Evolutionary conservation across 2,329 filamentous ascomycete genomes (phyloP).

Genomic region (Meredithiella fracta): DNA sequence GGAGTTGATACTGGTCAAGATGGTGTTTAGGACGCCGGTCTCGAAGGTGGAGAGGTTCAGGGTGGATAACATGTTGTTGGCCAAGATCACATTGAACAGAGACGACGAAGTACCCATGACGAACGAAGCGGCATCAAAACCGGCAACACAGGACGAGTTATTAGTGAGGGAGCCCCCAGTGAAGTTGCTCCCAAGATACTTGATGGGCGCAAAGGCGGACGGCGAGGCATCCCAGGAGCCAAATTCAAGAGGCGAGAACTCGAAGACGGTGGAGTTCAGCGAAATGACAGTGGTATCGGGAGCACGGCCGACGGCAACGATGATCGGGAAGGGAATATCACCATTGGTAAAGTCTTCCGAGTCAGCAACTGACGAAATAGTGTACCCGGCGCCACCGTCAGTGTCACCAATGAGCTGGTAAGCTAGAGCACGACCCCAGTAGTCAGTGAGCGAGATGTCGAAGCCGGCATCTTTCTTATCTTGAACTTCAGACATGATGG

Average conservation of each 20-base stretch:
- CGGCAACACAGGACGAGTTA: constrained; percentile 33
- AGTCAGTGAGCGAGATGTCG: constrained; percentile 61
- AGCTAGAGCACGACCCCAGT: constrained; percentile 73
- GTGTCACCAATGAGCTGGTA: constrained; percentile 69
- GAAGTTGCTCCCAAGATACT: constrained; percentile 44
- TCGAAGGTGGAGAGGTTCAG: constrained; percentile 20
- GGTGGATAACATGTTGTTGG: constrained; percentile 17
- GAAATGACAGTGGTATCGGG: constrained; percentile 28
- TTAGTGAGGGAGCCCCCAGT: constrained; percentile 29
- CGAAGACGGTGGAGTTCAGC: constrained; percentile 44
- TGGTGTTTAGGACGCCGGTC: constrained; percentile 26
- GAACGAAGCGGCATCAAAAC: constrained; percentile 66
- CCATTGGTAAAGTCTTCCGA: constrained; percentile 28
- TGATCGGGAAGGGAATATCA: constrained; percentile 31
- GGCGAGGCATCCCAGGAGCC: constrained; percentile 46
- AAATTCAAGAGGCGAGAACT: constrained; percentile 50
- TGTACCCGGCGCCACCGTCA: constrained; percentile 59
- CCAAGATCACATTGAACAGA: constrained; percentile 67
- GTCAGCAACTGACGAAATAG: constrained; percentile 54
- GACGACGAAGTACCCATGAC: constrained; percentile 70
- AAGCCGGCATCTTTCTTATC: constrained; percentile 27
- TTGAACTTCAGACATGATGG: constrained; percentile 22
- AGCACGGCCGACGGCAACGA: constrained; percentile 32
- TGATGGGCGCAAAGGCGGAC: constrained; percentile 41
- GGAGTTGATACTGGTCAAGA: constrained; percentile 39